Evolutionary conservation across 2,329 filamentous ascomycete species (phyloP).

Genomic region (Orbilia brochopaga): DNA sequence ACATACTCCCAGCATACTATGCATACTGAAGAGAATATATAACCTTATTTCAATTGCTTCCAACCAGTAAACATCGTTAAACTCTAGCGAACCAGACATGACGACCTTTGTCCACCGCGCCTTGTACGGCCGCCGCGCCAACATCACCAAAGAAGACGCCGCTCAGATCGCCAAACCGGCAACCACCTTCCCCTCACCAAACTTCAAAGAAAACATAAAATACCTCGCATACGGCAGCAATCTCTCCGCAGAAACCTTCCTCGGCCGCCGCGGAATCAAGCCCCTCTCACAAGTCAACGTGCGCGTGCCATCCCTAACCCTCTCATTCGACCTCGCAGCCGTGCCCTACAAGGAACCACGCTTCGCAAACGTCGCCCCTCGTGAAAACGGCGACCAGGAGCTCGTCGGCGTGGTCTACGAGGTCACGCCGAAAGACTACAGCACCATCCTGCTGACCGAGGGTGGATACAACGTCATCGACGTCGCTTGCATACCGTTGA

Average conservation of each 20-base stretch:
- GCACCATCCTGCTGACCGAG: conserved; percentile 86
- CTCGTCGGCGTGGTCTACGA: conserved; percentile 95
- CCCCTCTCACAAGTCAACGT: conserved; percentile 84
- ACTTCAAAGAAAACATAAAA: conserved; percentile 65
- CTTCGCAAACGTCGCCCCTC: conserved; percentile 79
- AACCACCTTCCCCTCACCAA: conserved; percentile 40
- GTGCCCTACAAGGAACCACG: conserved; percentile 88
- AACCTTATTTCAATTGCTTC: neutral
- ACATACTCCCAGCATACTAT: too few relatives aligned
- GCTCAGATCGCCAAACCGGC: conserved; percentile 26
- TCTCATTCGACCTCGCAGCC: conserved; percentile 86
- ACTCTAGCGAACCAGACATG: too few relatives aligned
- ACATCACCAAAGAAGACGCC: conserved; percentile 24
- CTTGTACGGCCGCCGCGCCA: conserved; percentile 36
- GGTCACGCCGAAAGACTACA: conserved; percentile 81
- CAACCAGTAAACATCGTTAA: too few relatives aligned
- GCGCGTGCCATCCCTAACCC: conserved; percentile 74
- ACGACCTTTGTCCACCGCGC: conserved; percentile 21
- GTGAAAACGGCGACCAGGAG: conserved; percentile 68
- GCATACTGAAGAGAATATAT: too few relatives aligned
- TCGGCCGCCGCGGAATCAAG: conserved; percentile 75
- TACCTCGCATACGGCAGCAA: conserved; percentile 95
- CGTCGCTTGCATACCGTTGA: conserved; percentile 62
- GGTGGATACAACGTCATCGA: conserved; percentile 83
- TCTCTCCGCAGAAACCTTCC: conserved; percentile 76